Conservation (phyloP, 495 filamentous ascomycete genomes). For the Penicillium simplicissimum region DNA sequence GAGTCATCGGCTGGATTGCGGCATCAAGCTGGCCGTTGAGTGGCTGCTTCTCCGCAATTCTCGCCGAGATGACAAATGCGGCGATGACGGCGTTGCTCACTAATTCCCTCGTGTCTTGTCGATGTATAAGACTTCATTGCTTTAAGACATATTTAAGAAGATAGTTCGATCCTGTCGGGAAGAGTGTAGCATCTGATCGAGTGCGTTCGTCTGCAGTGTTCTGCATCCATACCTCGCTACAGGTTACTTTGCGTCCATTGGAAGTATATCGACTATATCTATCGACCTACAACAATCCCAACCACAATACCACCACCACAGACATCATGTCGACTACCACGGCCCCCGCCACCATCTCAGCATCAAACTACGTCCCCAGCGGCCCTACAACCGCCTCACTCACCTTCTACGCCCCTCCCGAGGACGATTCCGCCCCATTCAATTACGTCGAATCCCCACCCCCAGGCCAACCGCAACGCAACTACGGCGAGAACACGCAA, state of each 20-base stretch:
- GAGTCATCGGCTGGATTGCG: conserved; percentile 9
- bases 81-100: conserved; percentile 15
- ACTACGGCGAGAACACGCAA: conserved; percentile 51
- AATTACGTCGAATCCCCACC: conserved; percentile 70
- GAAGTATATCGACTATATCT: background rate
- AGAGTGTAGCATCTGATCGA: background rate
- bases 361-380: conserved; percentile 52
- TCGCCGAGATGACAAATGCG: conserved; percentile 25
- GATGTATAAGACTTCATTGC: background rate
- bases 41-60: conserved; percentile 16
- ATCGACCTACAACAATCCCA: background rate
- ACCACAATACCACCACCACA: background rate
- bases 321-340: conserved; percentile 13
- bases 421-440: conserved; percentile 63
- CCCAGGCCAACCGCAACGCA: conserved; percentile 58
- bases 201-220: background rate
- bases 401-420: conserved; percentile 67
- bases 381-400: conserved; percentile 66
- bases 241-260: no score
- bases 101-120: conserved; percentile 8
- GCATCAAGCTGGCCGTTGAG: conserved; percentile 5
- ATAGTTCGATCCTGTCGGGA: background rate
- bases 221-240: conserved; percentile 9
- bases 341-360: conserved; percentile 5
- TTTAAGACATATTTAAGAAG: background rate